These are phyloP conservation scores for Cladorrhinum sp. DNA, from an alignment of 2,329 filamentous ascomycete species.

Conservation along the genomic window DNA sequence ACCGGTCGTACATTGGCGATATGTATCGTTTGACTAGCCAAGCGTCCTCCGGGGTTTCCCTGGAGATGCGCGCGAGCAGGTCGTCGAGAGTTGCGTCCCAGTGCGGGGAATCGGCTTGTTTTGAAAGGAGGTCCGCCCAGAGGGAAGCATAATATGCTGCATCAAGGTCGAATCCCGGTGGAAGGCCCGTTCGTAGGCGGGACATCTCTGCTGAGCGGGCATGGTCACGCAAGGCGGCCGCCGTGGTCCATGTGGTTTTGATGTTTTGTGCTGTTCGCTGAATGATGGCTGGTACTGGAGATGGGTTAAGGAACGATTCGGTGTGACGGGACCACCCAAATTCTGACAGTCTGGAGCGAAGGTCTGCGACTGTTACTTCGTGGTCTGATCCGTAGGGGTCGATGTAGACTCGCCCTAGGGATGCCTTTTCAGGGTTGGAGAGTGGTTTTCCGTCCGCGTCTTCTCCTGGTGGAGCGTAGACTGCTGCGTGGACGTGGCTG, in stretches of 20 bases:
- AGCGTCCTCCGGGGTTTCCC: not conserved
- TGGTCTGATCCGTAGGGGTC: slow-evolving; percentile 72
- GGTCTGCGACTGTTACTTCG: slow-evolving; percentile 59
- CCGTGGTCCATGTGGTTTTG: slow-evolving; percentile 55
- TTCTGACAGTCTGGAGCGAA: slow-evolving; percentile 58
- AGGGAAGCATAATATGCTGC: slow-evolving; percentile 67
- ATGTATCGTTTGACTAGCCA: slow-evolving; percentile 68
- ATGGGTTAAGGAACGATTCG: slow-evolving; percentile 59
- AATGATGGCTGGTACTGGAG: slow-evolving; percentile 64
- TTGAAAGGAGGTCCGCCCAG: slow-evolving; percentile 61
- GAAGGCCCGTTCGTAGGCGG: slow-evolving; percentile 46
- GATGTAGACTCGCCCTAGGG: slow-evolving; percentile 65
- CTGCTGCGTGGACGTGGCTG: slow-evolving; percentile 78
- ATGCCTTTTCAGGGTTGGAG: slow-evolving; percentile 11
- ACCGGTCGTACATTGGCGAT: slow-evolving; percentile 56
- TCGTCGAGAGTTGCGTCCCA: slow-evolving; percentile 62
- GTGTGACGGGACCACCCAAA: slow-evolving; percentile 42
- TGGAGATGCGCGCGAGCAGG: slow-evolving; percentile 48
- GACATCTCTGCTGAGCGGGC: slow-evolving; percentile 33
- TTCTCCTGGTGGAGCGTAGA: slow-evolving; percentile 58
- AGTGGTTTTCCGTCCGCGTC: slow-evolving; percentile 52
- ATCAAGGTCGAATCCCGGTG: slow-evolving; percentile 51
- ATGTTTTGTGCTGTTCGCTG: slow-evolving; percentile 79
- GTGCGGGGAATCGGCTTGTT: slow-evolving; percentile 48
- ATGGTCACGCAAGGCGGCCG: slow-evolving; percentile 41